Conservation (phyloP, 371 early-diverging fungal species). For the Mucor sp. region DNA sequence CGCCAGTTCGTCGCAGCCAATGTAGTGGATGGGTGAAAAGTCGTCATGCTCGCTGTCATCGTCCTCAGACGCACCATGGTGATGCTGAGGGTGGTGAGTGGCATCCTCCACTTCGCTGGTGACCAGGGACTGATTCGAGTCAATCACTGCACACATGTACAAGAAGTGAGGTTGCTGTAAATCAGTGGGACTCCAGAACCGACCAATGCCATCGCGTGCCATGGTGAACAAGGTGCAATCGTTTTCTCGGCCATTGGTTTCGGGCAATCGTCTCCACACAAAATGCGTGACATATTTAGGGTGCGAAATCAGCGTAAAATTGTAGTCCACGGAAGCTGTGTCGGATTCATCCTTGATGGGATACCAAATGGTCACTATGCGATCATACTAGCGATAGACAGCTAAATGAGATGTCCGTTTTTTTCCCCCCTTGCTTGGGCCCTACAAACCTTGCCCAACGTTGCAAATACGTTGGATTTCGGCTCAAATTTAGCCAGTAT, state of each 20-base stretch:
- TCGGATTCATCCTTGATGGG: conserved; percentile 1
- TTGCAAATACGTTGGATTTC: conserved; percentile 68
- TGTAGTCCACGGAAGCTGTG: conserved; percentile 33
- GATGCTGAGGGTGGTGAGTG: background rate
- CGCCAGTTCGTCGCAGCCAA: conserved; percentile 58
- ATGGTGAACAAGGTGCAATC: conserved; percentile 70
- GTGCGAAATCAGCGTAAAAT: conserved; percentile 73
- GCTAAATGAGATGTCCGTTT: no score
- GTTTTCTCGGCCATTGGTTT: conserved; percentile 2
- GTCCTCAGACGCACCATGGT: background rate
- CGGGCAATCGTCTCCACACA: conserved; percentile 64
- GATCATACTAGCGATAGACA: conserved; percentile 50
- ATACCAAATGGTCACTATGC: conserved; percentile 77
- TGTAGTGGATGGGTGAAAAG: conserved; percentile 66
- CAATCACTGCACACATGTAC: conserved; percentile 70
- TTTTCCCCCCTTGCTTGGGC: background rate
- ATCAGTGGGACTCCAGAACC: conserved; percentile 76
- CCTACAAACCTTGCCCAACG: conserved; percentile 59
- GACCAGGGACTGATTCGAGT: conserved; percentile 71
- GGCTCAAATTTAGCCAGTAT: conserved; percentile 65
- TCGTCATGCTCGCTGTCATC: conserved; percentile 17
- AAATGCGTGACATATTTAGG: conserved; percentile 66
- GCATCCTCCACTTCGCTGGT: conserved; percentile 38
- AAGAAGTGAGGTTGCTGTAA: conserved; percentile 51
- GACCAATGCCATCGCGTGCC: conserved; percentile 71